These are phyloP conservation scores for Pyrus hybrid DNA, from an alignment of 331 rosid genomes.

Conservation along the genomic window DNA sequence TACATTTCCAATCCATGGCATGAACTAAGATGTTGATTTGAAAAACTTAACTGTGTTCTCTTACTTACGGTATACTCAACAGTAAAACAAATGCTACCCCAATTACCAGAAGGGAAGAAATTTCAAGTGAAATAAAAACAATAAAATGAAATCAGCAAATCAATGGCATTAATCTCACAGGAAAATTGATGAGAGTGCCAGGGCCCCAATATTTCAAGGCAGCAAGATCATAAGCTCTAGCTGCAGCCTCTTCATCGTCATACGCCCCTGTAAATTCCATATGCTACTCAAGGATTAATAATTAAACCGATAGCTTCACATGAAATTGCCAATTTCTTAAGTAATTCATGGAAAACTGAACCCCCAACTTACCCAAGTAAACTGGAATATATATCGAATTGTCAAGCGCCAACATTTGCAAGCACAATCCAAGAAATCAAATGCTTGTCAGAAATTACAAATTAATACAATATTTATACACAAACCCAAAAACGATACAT, in stretches of 20 bases:
- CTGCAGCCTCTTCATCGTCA: slow-evolving; percentile 99
- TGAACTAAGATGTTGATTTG: not conserved
- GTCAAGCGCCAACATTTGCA: slow-evolving; percentile 23
- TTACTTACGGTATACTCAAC: not conserved
- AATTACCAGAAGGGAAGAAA: not conserved
- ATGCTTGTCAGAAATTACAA: slow-evolving; percentile 23
- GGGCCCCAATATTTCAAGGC: slow-evolving; percentile 99
- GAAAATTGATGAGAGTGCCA: slow-evolving; percentile 93
- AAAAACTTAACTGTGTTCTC: not conserved
- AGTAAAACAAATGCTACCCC: slow-evolving; percentile 10
- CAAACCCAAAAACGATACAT: no score
- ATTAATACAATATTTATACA: not conserved
- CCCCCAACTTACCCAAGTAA: slow-evolving; percentile 74
- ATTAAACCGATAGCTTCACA: not conserved
- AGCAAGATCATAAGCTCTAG: slow-evolving; percentile 98
- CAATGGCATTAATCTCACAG: slow-evolving; percentile 42
- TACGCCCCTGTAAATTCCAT: slow-evolving; percentile 60
- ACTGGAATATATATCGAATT: slow-evolving; percentile 43
- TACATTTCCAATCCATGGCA: slow-evolving; percentile 51
- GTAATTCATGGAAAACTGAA: not conserved
- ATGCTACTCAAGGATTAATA: slow-evolving; percentile 9
- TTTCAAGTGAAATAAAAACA: not conserved
- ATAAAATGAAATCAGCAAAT: not conserved
- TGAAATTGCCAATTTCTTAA: not conserved
- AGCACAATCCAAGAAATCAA: slow-evolving; percentile 23